A percentile compares a stretch with the other conserved stretches of the same genome.
Conservation (phyloP, 2,329 filamentous ascomycete species). For the Sporothrix mexicana region DNA sequence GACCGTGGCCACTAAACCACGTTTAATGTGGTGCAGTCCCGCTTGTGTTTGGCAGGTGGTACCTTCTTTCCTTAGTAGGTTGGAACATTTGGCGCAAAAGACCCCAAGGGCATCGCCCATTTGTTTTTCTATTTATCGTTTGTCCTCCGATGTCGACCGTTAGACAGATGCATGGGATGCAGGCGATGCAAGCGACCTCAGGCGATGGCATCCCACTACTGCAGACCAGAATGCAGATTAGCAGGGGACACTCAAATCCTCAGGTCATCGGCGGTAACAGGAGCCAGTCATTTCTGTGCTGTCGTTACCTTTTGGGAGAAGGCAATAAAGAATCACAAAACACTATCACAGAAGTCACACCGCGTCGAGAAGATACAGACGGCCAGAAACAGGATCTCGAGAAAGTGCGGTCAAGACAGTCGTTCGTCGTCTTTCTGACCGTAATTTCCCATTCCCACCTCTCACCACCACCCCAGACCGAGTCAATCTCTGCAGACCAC, state of each 20-base stretch:
- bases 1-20: slow-evolving; percentile 3
- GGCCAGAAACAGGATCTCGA: no score
- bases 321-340: no score
- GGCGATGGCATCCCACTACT: slow-evolving; percentile 4
- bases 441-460: no score
- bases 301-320: not conserved
- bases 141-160: not conserved
- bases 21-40: not conserved
- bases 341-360: no score
- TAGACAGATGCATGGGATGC: not conserved
- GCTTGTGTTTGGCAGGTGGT: slow-evolving; percentile 15
- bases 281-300: not conserved
- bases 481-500: not conserved
- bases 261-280: not conserved
- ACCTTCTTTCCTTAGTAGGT: not conserved
- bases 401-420: not conserved
- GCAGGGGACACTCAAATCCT: not conserved
- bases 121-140: not conserved
- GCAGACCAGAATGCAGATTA: not conserved
- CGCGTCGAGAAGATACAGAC: no score
- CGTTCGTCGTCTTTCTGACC: not conserved
- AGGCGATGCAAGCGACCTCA: slow-evolving; percentile 3
- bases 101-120: not conserved
- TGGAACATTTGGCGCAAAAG: no score
- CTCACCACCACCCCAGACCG: not conserved